These are phyloP conservation scores for Carex cristatella DNA, from an alignment of 176 grass and related monocot species.

Conservation along the genomic window DNA sequence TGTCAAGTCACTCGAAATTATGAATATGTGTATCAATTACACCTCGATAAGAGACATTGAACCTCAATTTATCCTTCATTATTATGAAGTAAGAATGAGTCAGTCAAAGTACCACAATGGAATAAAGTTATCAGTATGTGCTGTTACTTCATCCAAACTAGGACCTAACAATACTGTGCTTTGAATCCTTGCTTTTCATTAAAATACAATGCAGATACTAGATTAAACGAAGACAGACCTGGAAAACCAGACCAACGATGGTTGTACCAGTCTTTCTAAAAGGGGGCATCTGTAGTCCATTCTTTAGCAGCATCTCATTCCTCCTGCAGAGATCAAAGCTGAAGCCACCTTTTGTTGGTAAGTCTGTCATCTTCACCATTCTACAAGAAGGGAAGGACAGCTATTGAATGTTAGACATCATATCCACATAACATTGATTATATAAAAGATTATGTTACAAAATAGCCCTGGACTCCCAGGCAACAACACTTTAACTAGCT, in stretches of 20 bases:
- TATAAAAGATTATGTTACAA: background rate
- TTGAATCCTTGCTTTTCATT: background rate
- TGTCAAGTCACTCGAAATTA: background rate
- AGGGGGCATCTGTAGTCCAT: conserved; percentile 44
- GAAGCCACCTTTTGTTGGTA: conserved; percentile 79
- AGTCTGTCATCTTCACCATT: conserved; percentile 56
- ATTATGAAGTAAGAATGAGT: background rate
- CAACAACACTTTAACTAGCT: background rate
- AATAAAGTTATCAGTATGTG: background rate
- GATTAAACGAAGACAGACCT: conserved; percentile 26
- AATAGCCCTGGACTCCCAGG: background rate
- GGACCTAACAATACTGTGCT: background rate
- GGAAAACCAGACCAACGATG: conserved; percentile 83
- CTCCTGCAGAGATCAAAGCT: conserved; percentile 65
- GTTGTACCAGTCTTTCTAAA: conserved; percentile 91
- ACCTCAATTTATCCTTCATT: background rate
- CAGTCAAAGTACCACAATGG: background rate
- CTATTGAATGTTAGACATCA: background rate
- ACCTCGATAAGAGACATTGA: background rate
- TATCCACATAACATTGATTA: background rate
- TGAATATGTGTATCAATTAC: background rate
- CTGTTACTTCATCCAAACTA: background rate
- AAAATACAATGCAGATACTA: background rate
- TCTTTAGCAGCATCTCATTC: conserved; percentile 62
- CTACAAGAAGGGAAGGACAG: conserved; percentile 6